Conservation (phyloP, 495 filamentous ascomycete genomes). For the Daldinia decipiens region DNA sequence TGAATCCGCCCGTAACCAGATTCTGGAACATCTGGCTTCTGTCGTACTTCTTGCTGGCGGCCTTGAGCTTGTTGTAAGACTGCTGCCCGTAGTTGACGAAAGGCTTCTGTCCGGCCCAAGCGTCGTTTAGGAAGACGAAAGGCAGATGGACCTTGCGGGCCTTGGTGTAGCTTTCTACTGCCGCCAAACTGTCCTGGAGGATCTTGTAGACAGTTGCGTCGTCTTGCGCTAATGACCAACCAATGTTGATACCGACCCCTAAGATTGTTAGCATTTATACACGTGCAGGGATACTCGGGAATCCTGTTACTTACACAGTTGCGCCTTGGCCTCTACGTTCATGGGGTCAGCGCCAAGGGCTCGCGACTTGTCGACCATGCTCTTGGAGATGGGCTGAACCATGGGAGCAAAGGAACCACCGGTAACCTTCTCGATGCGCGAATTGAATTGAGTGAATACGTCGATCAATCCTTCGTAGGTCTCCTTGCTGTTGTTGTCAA, state of each 20-base stretch:
- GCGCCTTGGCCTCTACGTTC: slow-evolving; percentile 2
- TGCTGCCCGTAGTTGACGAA: slow-evolving; percentile 48
- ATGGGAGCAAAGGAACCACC: slow-evolving; percentile 4
- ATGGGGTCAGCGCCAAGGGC: slow-evolving; percentile 5
- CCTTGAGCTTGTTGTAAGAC: slow-evolving; percentile 43
- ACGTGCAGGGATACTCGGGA: not conserved
- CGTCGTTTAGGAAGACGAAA: slow-evolving; percentile 27
- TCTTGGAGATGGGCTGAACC: slow-evolving; percentile 12
- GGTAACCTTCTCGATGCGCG: slow-evolving; percentile 7
- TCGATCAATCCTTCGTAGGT: slow-evolving; percentile 8
- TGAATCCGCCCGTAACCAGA: slow-evolving; percentile 28
- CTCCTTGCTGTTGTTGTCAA: slow-evolving; percentile 5
- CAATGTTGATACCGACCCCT: slow-evolving; percentile 13
- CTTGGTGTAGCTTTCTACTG: slow-evolving; percentile 7
- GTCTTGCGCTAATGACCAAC: slow-evolving; percentile 2
- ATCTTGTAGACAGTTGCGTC: slow-evolving; percentile 4
- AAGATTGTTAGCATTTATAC: not conserved
- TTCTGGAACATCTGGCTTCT: slow-evolving; percentile 50
- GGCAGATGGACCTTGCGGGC: slow-evolving; percentile 6
- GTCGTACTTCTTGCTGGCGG: slow-evolving; percentile 49
- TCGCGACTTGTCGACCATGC: slow-evolving; percentile 9
- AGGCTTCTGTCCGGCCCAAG: slow-evolving; percentile 38
- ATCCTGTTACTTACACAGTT: slow-evolving; percentile 4
- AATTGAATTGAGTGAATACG: not conserved
- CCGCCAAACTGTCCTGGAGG: slow-evolving; percentile 3